Base-by-base conservation (phyloP, 768 basidiomycete genomes). In the Amanita phalloides region DNA sequence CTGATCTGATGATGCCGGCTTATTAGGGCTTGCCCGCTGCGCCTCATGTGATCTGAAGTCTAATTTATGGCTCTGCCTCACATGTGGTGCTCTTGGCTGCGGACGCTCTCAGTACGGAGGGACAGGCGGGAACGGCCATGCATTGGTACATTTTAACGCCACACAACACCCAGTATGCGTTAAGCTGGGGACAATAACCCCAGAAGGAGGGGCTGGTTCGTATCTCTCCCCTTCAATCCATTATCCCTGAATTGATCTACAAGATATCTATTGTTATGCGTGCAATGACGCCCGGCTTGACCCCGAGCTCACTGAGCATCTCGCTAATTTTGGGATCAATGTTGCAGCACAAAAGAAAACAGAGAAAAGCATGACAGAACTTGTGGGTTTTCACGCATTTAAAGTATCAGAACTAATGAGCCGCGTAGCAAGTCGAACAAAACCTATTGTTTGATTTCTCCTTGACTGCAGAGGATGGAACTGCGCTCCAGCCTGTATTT, bases 401-500 rank as follows among this genome's bases (percentile, higher is more conserved):
- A 9, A 4, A 13, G 11, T 39, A 10, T 25, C 37, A 30, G 37
- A 10, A 3, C 36, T 26, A 20, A 51, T 7, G n/a, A 45, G 52
- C 11, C 3, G 48, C 37, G 21, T 45, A 75, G 90, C 90, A 98
- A 86, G 86, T 98, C 58, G 94, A 98, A 63, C 92, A 97, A 56
- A 99, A 99, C 61, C 71, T 98, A 32, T 82, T 79, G 43, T 98
- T 90, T 63, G 94, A 98, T 62, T 97, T 98, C 66, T 90, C 88
- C 0, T 77, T 99, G 53, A 89, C 86, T 0, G 79, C 77, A 17
- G 89, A 93, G 53, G 83, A 90, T 48, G 95, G 94, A 1, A 83
- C 86, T 28, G 87, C 91, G 1, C 72, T 97, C 5, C 80, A 90
- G 56, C 93, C 93, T 1, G 70, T 97, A 9, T 93, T 86, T 62